Base-by-base conservation (phyloP, 2,329 filamentous ascomycete species). In the Ascocoryne sarcoides region DNA sequence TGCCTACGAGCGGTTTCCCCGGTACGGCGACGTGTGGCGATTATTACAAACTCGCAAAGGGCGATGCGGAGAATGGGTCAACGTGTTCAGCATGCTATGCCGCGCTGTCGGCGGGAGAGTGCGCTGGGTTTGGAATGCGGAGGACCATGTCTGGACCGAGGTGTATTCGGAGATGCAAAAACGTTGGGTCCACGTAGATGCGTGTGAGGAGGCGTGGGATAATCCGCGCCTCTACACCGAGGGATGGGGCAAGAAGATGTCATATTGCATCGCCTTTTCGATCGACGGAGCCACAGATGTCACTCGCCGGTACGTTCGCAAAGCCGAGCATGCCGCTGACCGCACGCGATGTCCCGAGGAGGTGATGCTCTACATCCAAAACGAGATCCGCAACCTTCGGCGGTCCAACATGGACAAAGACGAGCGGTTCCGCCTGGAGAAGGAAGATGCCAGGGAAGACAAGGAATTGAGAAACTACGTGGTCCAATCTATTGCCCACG, bases 51-150 rank as follows among this genome's bases (percentile, higher is more conserved):
- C 87, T 19, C 73, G 85, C 52, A 76, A 84, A 52, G 92, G 92
- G 26, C 81, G 92, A 52, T 83, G 83, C 46, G 92, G 92, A 46
- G 92, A 98, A 67, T 96, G 92, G 88, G 88, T 87, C 51, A 96
- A 95, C 65, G 95, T 89, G 71, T 98, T 98, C 67, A 90, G 83
- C 66, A 96, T 96, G 92, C 74, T 98, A 38, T 96, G 90, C 69
- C 79, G 90, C 45, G 92, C 92, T 4, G 79, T 96, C 10, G 90
- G 90, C 36, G 85, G 84, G 45, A 77, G 90, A 46, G 88, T 95
- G 17, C 79, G 92, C 56, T 98, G 92, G 92, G 84, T 98, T 9
- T 98, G 92, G 92, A 96, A 96, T 54, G 82, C 84, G 20, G 92
- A 96, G 63, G 92, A 96, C 61, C 86, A 95, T 58, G 86, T 95